Evolutionary conservation across 2,329 filamentous ascomycete species (phyloP).

Genomic region (Apiospora rasikravindrae): DNA sequence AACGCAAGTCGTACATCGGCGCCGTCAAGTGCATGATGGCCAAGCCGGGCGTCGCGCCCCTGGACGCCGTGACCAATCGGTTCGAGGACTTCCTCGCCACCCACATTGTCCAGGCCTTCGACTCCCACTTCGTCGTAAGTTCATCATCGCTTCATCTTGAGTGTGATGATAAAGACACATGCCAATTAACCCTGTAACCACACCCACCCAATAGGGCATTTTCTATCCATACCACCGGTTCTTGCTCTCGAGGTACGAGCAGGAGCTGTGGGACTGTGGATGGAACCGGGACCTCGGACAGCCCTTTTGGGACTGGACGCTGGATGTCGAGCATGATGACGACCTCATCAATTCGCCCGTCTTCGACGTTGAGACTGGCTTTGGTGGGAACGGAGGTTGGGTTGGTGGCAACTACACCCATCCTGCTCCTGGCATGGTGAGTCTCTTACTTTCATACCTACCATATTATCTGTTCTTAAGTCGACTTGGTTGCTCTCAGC

Average conservation of each 20-base stretch:
- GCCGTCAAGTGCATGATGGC: slow-evolving; percentile 25
- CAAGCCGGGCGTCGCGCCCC: slow-evolving; percentile 14
- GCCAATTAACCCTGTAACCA: neutral
- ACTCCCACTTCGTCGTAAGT: slow-evolving; percentile 28
- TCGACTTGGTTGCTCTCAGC: neutral
- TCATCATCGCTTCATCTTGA: slow-evolving; percentile 14
- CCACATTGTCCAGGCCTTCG: slow-evolving; percentile 31
- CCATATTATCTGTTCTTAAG: neutral
- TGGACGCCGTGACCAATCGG: slow-evolving; percentile 29
- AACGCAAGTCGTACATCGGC: slow-evolving; percentile 23
- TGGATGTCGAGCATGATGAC: slow-evolving; percentile 21
- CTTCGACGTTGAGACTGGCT: slow-evolving; percentile 24
- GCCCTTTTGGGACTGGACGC: slow-evolving; percentile 31
- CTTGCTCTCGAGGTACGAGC: slow-evolving; percentile 31
- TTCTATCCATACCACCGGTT: slow-evolving; percentile 24
- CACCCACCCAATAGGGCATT: neutral
- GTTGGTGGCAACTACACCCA: slow-evolving; percentile 18
- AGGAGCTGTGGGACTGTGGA: slow-evolving; percentile 31
- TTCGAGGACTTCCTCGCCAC: slow-evolving; percentile 35
- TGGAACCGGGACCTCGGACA: slow-evolving; percentile 29
- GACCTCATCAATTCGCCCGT: slow-evolving; percentile 24
- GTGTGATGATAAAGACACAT: neutral
- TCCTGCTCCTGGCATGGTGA: slow-evolving; percentile 17
- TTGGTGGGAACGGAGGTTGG: slow-evolving; percentile 26
- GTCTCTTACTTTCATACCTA: no score